A percentile compares a stretch with the other conserved stretches of the same genome.
Conservation (phyloP, 768 basidiomycete species). For the Artomyces pyxidatus region DNA sequence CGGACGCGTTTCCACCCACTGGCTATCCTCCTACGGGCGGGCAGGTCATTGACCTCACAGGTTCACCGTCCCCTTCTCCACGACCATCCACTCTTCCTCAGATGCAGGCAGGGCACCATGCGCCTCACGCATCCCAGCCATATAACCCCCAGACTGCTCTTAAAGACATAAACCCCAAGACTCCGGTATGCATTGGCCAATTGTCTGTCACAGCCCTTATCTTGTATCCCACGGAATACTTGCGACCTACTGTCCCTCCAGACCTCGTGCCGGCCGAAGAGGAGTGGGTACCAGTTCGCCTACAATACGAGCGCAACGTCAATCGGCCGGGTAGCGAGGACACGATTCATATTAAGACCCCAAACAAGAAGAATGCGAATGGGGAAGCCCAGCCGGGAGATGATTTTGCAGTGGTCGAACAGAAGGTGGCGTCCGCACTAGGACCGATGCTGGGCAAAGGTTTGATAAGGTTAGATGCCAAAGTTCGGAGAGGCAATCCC, state of each 20-base stretch:
- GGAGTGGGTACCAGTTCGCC: conserved; percentile 63
- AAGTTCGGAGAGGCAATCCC: conserved; percentile 55
- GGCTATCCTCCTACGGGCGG: no score
- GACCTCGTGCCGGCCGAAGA: conserved; percentile 27
- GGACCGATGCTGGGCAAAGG: conserved; percentile 84
- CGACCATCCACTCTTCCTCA: conserved; percentile 4
- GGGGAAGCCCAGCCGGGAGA: conserved; percentile 56
- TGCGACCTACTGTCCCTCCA: conserved; percentile 33
- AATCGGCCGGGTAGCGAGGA: conserved; percentile 41
- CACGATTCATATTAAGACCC: conserved; percentile 73
- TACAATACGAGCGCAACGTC: conserved; percentile 62
- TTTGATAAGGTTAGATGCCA: conserved; percentile 72
- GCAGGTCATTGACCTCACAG: conserved; percentile 8
- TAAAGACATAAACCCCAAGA: conserved; percentile 63
- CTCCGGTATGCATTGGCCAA: conserved; percentile 84
- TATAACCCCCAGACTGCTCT: conserved; percentile 29
- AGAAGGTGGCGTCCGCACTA: conserved; percentile 70
- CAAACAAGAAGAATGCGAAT: conserved; percentile 38
- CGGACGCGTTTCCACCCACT: no score
- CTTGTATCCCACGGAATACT: conserved; percentile 71
- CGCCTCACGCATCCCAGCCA: conserved; percentile 12
- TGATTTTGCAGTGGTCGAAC: conserved; percentile 77
- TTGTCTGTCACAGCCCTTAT: conserved; percentile 77
- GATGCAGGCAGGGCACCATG: conserved; percentile 18
- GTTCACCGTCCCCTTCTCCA: conserved; percentile 9